Percentiles rank a stretch among this genome's conserved stretches.
phyloP scores from a whole-genome alignment of 768 basidiomycete genomes.

The Neoboletus brunneissimus region DNA sequence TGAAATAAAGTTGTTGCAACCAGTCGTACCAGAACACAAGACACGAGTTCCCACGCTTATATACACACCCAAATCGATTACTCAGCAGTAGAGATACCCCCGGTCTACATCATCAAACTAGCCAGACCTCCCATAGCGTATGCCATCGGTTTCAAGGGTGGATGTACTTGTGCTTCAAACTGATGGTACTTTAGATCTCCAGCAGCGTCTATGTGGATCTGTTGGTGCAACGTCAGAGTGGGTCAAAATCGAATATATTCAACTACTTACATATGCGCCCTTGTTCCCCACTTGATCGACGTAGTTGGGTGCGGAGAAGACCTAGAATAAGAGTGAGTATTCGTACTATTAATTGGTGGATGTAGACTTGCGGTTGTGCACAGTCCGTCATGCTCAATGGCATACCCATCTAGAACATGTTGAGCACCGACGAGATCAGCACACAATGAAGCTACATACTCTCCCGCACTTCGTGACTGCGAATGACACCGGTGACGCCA shows the following conservation, averaged over 20 bases:
- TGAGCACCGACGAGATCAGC: conserved; percentile 3
- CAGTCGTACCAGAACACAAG: neutral
- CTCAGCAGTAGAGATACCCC: neutral
- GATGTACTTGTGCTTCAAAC: conserved; percentile 86
- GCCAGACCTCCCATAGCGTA: conserved; percentile 69
- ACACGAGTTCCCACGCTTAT: conserved; percentile 27
- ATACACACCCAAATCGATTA: neutral
- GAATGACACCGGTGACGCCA: conserved; percentile 82
- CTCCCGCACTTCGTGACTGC: conserved; percentile 96
- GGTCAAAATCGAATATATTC: neutral
- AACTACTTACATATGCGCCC: conserved; percentile 75
- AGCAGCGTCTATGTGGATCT: conserved; percentile 81
- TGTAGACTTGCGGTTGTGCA: conserved; percentile 77
- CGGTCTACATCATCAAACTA: conserved; percentile 62
- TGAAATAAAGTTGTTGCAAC: neutral
- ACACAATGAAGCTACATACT: conserved; percentile 40
- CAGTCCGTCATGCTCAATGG: conserved; percentile 90
- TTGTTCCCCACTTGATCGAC: conserved; percentile 91
- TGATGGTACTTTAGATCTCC: conserved; percentile 74
- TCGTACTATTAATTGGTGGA: neutral
- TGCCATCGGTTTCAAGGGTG: conserved; percentile 91
- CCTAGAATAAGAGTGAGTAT: conserved; percentile 41
- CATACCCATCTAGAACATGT: conserved; percentile 70
- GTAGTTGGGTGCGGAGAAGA: conserved; percentile 95
- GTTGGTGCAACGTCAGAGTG: conserved; percentile 6